Conservation (phyloP, 176 grass and related monocot species). For the Rhynchospora tenuis region DNA sequence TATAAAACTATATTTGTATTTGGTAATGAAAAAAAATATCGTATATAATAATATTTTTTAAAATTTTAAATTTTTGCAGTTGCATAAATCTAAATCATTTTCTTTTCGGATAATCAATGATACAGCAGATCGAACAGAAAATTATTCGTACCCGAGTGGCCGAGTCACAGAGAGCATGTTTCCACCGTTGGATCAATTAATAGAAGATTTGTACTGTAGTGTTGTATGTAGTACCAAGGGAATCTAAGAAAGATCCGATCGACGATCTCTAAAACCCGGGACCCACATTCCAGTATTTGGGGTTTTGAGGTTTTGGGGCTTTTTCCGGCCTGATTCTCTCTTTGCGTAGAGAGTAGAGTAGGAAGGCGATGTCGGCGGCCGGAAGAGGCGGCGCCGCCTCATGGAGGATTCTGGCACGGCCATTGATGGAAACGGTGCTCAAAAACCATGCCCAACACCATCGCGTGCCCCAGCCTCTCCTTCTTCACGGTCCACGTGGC, state of each 20-base stretch:
- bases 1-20: too few species aligned
- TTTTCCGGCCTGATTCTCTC: neutral
- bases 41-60: too few species aligned
- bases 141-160: too few species aligned
- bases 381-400: conserved; percentile 5
- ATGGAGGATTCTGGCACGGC: conserved; percentile 75
- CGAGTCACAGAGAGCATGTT: neutral
- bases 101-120: too few species aligned
- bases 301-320: neutral
- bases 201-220: neutral
- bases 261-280: neutral
- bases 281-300: neutral
- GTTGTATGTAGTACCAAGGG: too few species aligned
- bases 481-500: conserved; percentile 84
- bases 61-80: too few species aligned
- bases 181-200: neutral
- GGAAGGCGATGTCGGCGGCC: conserved; percentile 24
- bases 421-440: conserved; percentile 73
- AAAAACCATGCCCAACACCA: conserved; percentile 72
- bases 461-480: conserved; percentile 60
- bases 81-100: too few species aligned
- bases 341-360: neutral
- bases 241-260: too few species aligned
- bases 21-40: too few species aligned
- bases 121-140: too few species aligned